phyloP scores from a whole-genome alignment of 495 filamentous ascomycete species.

The Xylaria cubensis region DNA sequence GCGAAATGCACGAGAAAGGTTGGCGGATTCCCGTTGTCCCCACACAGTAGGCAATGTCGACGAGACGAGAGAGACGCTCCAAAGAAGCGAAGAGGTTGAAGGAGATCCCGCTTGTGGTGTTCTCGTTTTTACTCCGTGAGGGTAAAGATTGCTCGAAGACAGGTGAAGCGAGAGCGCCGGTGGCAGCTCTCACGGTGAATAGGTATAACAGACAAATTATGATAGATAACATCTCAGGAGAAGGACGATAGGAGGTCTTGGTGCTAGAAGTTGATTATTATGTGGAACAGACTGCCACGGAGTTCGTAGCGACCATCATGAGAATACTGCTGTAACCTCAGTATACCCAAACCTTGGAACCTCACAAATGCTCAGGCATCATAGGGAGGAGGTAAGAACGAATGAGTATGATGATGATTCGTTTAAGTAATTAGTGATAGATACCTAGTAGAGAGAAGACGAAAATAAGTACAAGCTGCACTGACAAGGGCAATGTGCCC shows the following conservation, averaged over 20 bases:
- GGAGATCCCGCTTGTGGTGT: slow-evolving; percentile 57
- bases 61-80: slow-evolving; percentile 83
- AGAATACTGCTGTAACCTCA: neutral
- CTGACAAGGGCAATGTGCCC: neutral
- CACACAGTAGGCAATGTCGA: slow-evolving; percentile 96
- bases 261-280: neutral
- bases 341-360: neutral
- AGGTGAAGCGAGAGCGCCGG: slow-evolving; percentile 25
- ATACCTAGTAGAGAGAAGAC: neutral
- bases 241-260: neutral
- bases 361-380: neutral
- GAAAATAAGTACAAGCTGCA: neutral
- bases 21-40: slow-evolving; percentile 76
- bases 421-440: neutral
- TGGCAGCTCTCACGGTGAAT: slow-evolving; percentile 9
- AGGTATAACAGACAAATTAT: slow-evolving; percentile 11
- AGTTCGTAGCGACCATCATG: slow-evolving; percentile 7
- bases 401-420: neutral
- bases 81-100: slow-evolving; percentile 75
- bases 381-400: neutral
- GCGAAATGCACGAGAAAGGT: slow-evolving; percentile 85
- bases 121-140: slow-evolving; percentile 21
- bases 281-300: neutral
- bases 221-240: slow-evolving; percentile 23
- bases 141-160: slow-evolving; percentile 31